phyloP scores from a whole-genome alignment of 371 early-diverging fungal species.

The Mucor plumbeus region DNA sequence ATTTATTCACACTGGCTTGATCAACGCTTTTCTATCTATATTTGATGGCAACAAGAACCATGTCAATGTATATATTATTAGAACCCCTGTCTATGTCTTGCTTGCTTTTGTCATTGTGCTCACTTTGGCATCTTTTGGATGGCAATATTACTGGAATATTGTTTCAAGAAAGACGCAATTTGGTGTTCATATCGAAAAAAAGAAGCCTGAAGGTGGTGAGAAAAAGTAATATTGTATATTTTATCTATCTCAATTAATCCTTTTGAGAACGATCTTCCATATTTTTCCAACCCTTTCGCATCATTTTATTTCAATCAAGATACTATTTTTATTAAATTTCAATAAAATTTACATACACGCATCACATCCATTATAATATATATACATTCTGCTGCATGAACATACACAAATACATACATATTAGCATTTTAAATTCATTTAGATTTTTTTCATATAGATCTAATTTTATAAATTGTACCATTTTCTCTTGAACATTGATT shows the following conservation, averaged over 20 bases:
- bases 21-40: conserved; percentile 49
- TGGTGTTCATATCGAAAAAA: conserved; percentile 44
- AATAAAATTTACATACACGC: conserved; percentile 1
- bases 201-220: neutral
- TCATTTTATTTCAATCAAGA: neutral
- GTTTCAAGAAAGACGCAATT: conserved; percentile 38
- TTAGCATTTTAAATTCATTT: no score
- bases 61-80: conserved; percentile 42
- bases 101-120: conserved; percentile 45
- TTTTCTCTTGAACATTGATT: no score
- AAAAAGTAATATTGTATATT: neutral
- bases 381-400: no score
- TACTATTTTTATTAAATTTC: neutral
- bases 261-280: no score
- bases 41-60: conserved; percentile 52
- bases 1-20: conserved; percentile 58
- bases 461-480: no score
- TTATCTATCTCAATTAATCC: no score
- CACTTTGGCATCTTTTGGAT: conserved; percentile 37
- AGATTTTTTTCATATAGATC: no score
- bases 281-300: neutral
- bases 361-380: neutral
- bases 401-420: no score
- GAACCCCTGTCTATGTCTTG: conserved; percentile 45
- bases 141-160: conserved; percentile 58